Base-by-base conservation (phyloP, 2,329 filamentous ascomycete species). In the Colletotrichum limetticola region DNA sequence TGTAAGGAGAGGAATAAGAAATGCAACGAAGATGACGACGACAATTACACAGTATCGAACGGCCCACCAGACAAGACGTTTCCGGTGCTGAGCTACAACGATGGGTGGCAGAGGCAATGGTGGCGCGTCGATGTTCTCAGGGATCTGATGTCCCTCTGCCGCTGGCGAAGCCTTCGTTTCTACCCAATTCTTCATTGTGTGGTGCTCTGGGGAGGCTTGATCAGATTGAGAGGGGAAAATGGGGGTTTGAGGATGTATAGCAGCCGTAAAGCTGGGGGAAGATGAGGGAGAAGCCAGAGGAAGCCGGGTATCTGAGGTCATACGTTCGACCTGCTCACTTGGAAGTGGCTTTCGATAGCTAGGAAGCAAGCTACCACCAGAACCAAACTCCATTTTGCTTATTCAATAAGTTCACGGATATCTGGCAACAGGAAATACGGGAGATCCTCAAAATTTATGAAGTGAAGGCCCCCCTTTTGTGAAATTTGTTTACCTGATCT, bases 1-100 rank as follows among this genome's bases (percentile, higher is more conserved):
- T 8, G 76, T 57, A 11, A 78, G 71, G 46, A 76, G 53, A 16
- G 77, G 77, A 5, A 78, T 68, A 24, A 74, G 68, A 5, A 78
- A 66, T 2, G 74, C 74, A 2, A 74, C 60, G 8, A 73, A 74
- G 12, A 78, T 49, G 52, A 76, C 37, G 32, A 66, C 52, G 3
- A 75, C 69, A 22, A 78, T 65, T 26, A 71, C 14, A 12, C 72
- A 12, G 53, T 76, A 78, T 11, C 75, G 75, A 24, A 78, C 30
- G 7, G 72, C 72, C 67, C 75, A 77, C 58, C 72, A 74, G 28
- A 74, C 42, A 8, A 74, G 68, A 16, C 59, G 53, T 7, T 53
- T 42, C 9, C 49, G 55, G 16, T 74, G 60, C 16, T 59, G 61
- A 49, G 42, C 14, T 24, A 37, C 4, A 8, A 71, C 16, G 4